phyloP scores from a whole-genome alignment of 1,284 basidiomycete species.

The Cutaneotrichosporon sp. region DNA sequence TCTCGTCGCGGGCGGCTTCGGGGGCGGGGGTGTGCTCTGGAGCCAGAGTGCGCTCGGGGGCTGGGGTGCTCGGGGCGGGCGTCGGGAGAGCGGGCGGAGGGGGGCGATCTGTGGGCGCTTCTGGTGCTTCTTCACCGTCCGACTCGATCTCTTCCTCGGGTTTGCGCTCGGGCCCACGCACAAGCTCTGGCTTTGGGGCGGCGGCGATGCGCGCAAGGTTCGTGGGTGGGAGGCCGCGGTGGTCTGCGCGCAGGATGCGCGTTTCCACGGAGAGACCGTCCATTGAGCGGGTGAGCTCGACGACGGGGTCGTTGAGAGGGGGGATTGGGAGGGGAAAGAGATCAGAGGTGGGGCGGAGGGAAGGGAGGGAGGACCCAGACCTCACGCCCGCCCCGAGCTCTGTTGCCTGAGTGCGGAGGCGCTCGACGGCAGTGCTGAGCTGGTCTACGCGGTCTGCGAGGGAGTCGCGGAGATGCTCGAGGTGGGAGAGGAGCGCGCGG shows the following conservation, averaged over 20 bases:
- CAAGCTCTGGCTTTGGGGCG: constrained; percentile 16
- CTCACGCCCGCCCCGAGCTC: constrained; percentile 32
- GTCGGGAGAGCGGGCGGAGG: not conserved
- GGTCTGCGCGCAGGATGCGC: not conserved
- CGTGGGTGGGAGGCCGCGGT: constrained; percentile 15
- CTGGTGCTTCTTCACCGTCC: not conserved
- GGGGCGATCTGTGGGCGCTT: not conserved
- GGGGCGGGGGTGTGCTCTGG: not conserved
- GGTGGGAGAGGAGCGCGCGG: constrained; percentile 27
- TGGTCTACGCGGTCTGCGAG: constrained; percentile 34
- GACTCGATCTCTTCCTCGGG: not conserved
- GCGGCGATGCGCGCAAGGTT: constrained; percentile 17
- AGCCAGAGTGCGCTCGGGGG: no score
- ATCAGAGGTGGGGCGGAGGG: not conserved
- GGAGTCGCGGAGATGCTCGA: constrained; percentile 38
- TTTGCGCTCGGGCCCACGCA: constrained; percentile 6
- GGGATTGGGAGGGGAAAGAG: no score
- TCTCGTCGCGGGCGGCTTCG: no score
- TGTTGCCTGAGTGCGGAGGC: constrained; percentile 33
- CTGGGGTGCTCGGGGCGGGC: not conserved
- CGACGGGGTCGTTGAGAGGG: not conserved
- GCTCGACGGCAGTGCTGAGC: constrained; percentile 33
- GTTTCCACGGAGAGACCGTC: not conserved
- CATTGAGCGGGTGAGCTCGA: not conserved
- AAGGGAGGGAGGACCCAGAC: constrained; percentile 13